Conservation (phyloP, 2,329 filamentous ascomycete species). For the Cladosporium halotolerans region DNA sequence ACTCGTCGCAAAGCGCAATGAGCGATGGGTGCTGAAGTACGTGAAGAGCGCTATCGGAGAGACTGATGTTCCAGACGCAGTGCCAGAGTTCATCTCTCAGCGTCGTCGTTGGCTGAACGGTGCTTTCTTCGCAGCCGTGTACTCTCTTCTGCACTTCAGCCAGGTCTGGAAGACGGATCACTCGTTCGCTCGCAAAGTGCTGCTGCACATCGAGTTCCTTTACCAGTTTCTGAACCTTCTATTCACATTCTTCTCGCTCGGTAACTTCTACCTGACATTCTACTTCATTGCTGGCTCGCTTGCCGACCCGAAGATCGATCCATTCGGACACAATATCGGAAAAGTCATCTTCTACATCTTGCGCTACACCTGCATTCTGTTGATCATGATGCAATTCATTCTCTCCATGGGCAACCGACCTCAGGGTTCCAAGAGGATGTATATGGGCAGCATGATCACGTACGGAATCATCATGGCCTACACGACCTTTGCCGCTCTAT, state of each 20-base stretch:
- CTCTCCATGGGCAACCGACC: constrained; percentile 92
- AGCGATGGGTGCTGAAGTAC: constrained; percentile 96
- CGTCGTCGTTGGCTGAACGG: constrained; percentile 96
- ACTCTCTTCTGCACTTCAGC: constrained; percentile 88
- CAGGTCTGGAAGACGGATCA: constrained; percentile 94
- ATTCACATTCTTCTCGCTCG: constrained; percentile 94
- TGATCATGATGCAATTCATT: constrained; percentile 94
- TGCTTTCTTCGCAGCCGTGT: constrained; percentile 96
- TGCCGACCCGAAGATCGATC: constrained; percentile 70
- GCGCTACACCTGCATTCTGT: constrained; percentile 75
- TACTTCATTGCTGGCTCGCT: constrained; percentile 95
- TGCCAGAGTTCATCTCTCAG: constrained; percentile 96
- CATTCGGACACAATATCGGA: constrained; percentile 83
- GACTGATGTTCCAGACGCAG: constrained; percentile 90
- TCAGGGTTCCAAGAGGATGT: constrained; percentile 88
- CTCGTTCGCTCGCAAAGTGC: constrained; percentile 76
- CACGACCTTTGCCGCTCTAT: constrained; percentile 82
- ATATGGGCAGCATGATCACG: constrained; percentile 79
- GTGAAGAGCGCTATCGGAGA: constrained; percentile 95
- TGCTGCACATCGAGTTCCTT: constrained; percentile 89
- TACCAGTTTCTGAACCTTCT: constrained; percentile 90
- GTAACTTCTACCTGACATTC: constrained; percentile 98
- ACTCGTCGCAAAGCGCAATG: constrained; percentile 86
- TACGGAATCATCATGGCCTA: constrained; percentile 94
- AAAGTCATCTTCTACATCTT: constrained; percentile 80